A percentile compares a stretch with the other conserved stretches of the same genome.
These are phyloP conservation scores for Eimeria falciformis DNA, from an alignment of 169 alveolate species.

Conservation along the genomic window DNA sequence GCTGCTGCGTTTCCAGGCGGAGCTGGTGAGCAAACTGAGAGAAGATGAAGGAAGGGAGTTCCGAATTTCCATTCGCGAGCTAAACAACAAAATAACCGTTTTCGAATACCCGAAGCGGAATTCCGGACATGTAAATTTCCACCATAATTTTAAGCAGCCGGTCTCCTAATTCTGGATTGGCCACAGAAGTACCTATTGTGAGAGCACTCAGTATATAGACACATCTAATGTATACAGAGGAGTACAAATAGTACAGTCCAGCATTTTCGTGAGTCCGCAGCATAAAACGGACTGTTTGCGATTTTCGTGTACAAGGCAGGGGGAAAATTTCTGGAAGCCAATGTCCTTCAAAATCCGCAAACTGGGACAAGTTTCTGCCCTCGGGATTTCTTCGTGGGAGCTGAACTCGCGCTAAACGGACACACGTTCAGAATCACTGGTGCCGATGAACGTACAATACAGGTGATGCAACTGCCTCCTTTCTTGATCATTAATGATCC, in stretches of 20 bases:
- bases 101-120: conserved; percentile 88
- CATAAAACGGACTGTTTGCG: background rate
- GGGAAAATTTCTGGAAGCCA: conserved; percentile 71
- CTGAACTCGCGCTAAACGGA: conserved; percentile 45
- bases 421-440: conserved; percentile 44
- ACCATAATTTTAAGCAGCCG: too few relatives aligned
- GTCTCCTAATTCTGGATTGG: too few relatives aligned
- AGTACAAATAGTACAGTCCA: too few relatives aligned
- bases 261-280: background rate
- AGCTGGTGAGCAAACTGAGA: conserved; percentile 71
- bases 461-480: background rate
- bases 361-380: conserved; percentile 46
- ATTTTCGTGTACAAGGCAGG: conserved; percentile 28
- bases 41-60: conserved; percentile 90
- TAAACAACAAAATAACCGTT: conserved; percentile 86
- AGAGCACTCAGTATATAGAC: too few relatives aligned
- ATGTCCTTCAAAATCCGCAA: background rate
- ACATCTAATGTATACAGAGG: too few relatives aligned
- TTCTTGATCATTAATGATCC: too few relatives aligned
- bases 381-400: conserved; percentile 77
- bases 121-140: conserved; percentile 83
- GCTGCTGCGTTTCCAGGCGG: conserved; percentile 32
- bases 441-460: conserved; percentile 73
- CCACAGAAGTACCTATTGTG: too few relatives aligned
- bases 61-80: conserved; percentile 84